Base-by-base conservation (phyloP, 2,329 filamentous ascomycete species). In the Apiospora malaysiana region DNA sequence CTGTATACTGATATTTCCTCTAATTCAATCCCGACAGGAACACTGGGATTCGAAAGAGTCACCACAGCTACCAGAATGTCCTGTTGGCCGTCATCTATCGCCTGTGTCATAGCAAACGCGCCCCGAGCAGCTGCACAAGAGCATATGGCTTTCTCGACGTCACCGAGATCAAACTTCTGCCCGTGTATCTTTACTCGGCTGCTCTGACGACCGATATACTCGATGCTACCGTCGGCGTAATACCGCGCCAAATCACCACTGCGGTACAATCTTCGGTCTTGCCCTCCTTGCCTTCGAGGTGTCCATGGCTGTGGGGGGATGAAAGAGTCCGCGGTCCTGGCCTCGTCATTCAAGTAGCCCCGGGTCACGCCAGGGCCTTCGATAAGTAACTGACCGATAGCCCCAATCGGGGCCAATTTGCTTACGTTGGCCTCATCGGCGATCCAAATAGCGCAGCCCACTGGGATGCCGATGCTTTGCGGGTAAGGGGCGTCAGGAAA, bases 341-440 rank as follows among this genome's bases (percentile, higher is more conserved):
- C 75, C 0, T 73, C 66, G 0, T 74, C 69, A 68, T 77, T 74
- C 0, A 83, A 66, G 68, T 85, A 85, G 2, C 81, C 78, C 27
- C 59, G 45, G 4, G 69, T 68, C 9, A 76, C 56, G 12, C 71
- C 71, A 1, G 49, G 59, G 1, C 75, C 75, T 0, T 68, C 56
- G 23, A 77, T 71, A 9, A 63, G 46, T 1, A 77, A 43, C 49
- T 77, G 72, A 0, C 75, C 75, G 1, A 68, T 63, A 14, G 66
- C 69, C 2, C 75, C 74, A 21, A 72, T 37, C 1, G 75, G 74
- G 1, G 45, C 63, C 18, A 72, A 68, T n/a, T 66, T 25, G 32
- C 66, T 65, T 37, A 59, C 27, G 67, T 71, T 27, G 27, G 51
- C 37, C 4, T 69, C 27, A 14, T 71, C 68, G 18, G 69, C 68